A percentile compares a stretch with the other conserved stretches of the same genome.
Evolutionary conservation across 1,139 yeast genomes (phyloP).

Genomic region (Geotrichum europaeum): DNA sequence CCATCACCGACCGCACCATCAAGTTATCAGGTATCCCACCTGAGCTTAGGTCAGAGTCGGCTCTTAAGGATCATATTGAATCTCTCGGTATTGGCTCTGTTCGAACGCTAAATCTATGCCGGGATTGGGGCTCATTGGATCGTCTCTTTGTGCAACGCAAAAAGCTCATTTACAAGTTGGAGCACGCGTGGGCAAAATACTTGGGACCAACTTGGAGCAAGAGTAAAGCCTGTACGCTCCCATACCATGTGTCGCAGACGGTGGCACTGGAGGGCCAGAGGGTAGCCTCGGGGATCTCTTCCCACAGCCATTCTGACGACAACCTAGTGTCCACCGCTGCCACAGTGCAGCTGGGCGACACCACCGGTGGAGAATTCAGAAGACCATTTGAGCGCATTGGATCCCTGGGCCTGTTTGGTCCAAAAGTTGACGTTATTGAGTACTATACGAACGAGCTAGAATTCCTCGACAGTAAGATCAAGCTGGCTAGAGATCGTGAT

Average conservation of each 20-base stretch:
- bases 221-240: neutral
- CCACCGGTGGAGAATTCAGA: slow-evolving; percentile 14
- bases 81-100: slow-evolving; percentile 75
- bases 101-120: slow-evolving; percentile 65
- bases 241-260: slow-evolving; percentile 12
- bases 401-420: slow-evolving; percentile 49
- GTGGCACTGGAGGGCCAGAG: slow-evolving; percentile 16
- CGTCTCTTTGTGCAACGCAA: slow-evolving; percentile 55
- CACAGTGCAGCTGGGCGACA: slow-evolving; percentile 12
- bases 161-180: slow-evolving; percentile 50
- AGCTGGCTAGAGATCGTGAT: slow-evolving; percentile 40
- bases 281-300: slow-evolving; percentile 7
- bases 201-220: slow-evolving; percentile 39
- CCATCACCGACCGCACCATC: slow-evolving; percentile 89
- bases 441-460: slow-evolving; percentile 52
- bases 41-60: slow-evolving; percentile 61
- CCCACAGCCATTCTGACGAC: slow-evolving; percentile 14
- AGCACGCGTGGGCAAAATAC: slow-evolving; percentile 72
- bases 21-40: slow-evolving; percentile 89
- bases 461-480: slow-evolving; percentile 52
- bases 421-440: slow-evolving; percentile 59
- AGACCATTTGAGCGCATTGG: slow-evolving; percentile 44
- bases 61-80: slow-evolving; percentile 67
- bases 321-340: slow-evolving; percentile 4
- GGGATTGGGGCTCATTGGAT: slow-evolving; percentile 78